These are phyloP conservation scores for Candida pseudoglaebosa DNA, from an alignment of 805 yeast species.

Conservation along the genomic window DNA sequence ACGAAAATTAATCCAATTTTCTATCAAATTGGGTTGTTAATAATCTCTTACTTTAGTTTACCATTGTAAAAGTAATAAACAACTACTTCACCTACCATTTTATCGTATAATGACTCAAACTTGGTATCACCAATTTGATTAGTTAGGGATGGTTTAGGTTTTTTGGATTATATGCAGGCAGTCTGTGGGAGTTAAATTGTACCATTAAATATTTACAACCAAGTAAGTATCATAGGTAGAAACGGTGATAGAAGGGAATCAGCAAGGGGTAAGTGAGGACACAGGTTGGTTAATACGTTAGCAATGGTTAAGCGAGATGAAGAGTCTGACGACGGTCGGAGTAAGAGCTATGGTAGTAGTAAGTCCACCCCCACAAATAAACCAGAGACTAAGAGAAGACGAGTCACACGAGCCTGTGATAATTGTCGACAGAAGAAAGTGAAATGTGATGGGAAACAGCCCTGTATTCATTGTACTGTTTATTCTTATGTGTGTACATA, in stretches of 20 bases:
- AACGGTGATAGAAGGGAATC: too few species aligned
- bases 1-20: too few species aligned
- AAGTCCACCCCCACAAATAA: conserved; percentile 3
- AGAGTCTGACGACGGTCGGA: background rate
- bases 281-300: background rate
- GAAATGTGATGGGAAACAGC: conserved; percentile 75
- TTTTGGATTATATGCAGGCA: background rate
- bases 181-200: too few species aligned
- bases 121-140: too few species aligned
- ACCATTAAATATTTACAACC: background rate
- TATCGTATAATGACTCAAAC: too few species aligned
- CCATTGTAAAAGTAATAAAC: too few species aligned
- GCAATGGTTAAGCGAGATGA: conserved; percentile 2
- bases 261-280: background rate
- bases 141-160: too few species aligned
- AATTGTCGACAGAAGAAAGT: conserved; percentile 73
- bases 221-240: background rate
- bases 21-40: too few species aligned
- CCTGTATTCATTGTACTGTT: conserved; percentile 81
- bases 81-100: too few species aligned
- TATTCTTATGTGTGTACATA: conserved; percentile 83
- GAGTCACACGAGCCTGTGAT: conserved; percentile 75
- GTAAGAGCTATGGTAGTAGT: background rate
- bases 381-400: conserved; percentile 43
- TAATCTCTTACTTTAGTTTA: too few species aligned